phyloP scores from a whole-genome alignment of 2,329 filamentous ascomycete genomes.

The Stagonosporopsis chrysanthemi region DNA sequence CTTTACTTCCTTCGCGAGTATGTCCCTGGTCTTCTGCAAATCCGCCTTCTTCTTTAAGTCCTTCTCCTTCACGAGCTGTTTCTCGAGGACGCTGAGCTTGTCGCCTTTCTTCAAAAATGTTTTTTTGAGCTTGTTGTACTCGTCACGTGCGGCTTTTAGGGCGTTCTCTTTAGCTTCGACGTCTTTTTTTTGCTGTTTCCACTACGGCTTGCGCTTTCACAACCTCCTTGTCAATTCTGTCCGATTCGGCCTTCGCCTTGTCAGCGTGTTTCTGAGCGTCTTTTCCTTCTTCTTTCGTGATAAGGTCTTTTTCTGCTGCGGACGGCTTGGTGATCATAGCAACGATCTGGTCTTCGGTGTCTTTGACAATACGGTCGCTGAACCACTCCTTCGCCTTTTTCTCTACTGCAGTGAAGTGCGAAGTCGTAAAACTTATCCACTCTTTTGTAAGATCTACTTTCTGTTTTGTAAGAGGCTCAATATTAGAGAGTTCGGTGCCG shows the following conservation, averaged over 20 bases:
- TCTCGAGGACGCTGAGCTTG: background rate
- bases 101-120: background rate
- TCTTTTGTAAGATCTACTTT: background rate
- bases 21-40: background rate
- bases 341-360: background rate
- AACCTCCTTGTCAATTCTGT: background rate
- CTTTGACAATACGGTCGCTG: background rate
- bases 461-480: slow-evolving; percentile 1
- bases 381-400: background rate
- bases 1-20: background rate
- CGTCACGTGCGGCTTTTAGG: background rate
- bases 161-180: background rate
- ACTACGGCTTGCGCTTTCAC: background rate
- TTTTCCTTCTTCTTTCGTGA: background rate
- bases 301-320: background rate
- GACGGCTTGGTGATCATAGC: background rate
- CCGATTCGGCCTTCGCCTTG: background rate
- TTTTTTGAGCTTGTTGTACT: background rate
- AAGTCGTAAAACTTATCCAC: background rate
- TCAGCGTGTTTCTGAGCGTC: background rate
- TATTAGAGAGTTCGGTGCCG: background rate
- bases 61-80: background rate
- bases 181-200: background rate
- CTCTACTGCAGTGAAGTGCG: background rate
- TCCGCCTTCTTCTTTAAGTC: background rate